Conservation (phyloP, 2,329 filamentous ascomycete genomes). For the Diaporthe sp. region DNA sequence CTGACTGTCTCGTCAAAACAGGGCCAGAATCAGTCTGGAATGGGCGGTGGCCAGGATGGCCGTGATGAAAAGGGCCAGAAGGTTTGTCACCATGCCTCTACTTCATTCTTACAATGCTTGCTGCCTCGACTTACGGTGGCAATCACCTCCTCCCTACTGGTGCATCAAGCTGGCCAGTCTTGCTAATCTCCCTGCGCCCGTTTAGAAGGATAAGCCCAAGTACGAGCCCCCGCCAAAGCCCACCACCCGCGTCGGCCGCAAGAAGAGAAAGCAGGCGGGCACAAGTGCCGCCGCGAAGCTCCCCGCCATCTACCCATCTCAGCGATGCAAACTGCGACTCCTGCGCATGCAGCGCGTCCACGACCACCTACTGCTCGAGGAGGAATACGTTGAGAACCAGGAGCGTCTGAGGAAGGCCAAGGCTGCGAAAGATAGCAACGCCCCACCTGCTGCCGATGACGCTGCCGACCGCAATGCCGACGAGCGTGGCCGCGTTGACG, state of each 20-base stretch:
- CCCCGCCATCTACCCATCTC: conserved; percentile 92
- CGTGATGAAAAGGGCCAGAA: conserved; percentile 95
- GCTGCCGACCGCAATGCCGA: conserved; percentile 89
- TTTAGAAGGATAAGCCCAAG: conserved; percentile 98
- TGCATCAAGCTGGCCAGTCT: neutral
- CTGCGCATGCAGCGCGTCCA: conserved; percentile 99
- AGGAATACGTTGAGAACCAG: conserved; percentile 99
- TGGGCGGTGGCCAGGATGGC: conserved; percentile 79
- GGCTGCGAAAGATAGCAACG: conserved; percentile 76
- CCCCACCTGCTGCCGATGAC: conserved; percentile 76
- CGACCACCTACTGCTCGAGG: conserved; percentile 94
- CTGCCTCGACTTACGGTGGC: neutral
- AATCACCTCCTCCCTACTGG: conserved; percentile 28
- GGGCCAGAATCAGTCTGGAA: conserved; percentile 89
- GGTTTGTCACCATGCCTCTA: conserved; percentile 57
- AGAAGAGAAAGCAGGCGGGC: conserved; percentile 96
- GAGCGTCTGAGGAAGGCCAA: conserved; percentile 95
- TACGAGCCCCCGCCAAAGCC: conserved; percentile 98
- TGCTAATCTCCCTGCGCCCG: conserved; percentile 36
- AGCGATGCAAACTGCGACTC: conserved; percentile 96
- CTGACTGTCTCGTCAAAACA: conserved; percentile 48
- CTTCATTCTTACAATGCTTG: conserved; percentile 1
- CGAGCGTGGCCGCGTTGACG: conserved; percentile 93
- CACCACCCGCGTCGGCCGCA: conserved; percentile 95
- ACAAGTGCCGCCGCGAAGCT: conserved; percentile 96